These are phyloP conservation scores for Termitomyces sp. DNA, from an alignment of 768 basidiomycete genomes.

Conservation along the genomic window DNA sequence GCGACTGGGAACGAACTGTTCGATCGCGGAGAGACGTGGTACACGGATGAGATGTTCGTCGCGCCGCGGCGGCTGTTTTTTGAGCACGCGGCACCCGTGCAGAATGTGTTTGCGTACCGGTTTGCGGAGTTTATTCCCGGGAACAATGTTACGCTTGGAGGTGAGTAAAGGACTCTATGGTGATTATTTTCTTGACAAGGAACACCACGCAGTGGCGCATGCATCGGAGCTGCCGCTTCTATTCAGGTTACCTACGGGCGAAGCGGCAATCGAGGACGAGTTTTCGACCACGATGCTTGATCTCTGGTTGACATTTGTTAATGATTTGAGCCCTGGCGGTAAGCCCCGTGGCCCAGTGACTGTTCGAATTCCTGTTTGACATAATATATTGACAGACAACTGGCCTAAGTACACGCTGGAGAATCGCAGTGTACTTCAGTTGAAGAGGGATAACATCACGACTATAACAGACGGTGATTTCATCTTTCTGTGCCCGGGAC, in stretches of 20 bases:
- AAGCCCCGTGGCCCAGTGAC: conserved; percentile 3
- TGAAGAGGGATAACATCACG: conserved; percentile 47
- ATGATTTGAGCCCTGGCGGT: conserved; percentile 53
- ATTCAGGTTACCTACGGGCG: conserved; percentile 38
- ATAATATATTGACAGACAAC: conserved; percentile 19
- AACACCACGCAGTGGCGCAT: conserved; percentile 22
- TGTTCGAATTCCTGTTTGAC: not conserved
- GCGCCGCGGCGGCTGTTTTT: conserved; percentile 45
- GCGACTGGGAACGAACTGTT: conserved; percentile 56
- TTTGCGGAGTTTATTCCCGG: conserved; percentile 57
- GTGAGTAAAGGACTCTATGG: conserved; percentile 17
- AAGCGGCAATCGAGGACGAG: conserved; percentile 28
- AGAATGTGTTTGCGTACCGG: conserved; percentile 47
- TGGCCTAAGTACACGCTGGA: conserved; percentile 40
- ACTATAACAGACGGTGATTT: conserved; percentile 39
- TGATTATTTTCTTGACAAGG: not conserved
- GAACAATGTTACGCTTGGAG: conserved; percentile 39
- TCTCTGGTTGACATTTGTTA: conserved; percentile 52
- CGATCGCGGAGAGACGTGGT: conserved; percentile 52
- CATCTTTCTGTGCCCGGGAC: not conserved
- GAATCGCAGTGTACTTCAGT: conserved; percentile 37
- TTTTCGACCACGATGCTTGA: conserved; percentile 45
- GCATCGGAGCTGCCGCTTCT: conserved; percentile 42
- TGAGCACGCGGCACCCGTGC: conserved; percentile 36
- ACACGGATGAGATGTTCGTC: conserved; percentile 53